Evolutionary conservation across 169 alveolate species (phyloP).

Genomic region (Plasmodium billcollinsi): DNA sequence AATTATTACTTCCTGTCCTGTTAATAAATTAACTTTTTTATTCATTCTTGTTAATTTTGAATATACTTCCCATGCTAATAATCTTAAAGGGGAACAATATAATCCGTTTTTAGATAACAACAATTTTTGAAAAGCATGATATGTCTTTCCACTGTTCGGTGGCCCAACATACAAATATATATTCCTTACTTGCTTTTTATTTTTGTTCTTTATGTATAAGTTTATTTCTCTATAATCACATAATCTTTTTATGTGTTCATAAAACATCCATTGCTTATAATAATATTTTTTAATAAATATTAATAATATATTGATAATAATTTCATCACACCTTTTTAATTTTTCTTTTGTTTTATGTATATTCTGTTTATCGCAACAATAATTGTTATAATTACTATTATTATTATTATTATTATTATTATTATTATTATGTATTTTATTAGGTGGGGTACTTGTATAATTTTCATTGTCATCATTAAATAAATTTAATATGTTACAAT

Average conservation of each 20-base stretch:
- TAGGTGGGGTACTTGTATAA: no score
- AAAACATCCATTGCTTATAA: slow-evolving; percentile 68
- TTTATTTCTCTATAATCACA: slow-evolving; percentile 56
- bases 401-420: not conserved
- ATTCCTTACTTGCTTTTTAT: slow-evolving; percentile 80
- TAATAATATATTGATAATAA: slow-evolving; percentile 26
- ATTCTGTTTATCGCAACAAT: not conserved
- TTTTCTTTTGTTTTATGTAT: not conserved
- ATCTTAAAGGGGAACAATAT: slow-evolving; percentile 94
- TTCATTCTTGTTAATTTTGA: slow-evolving; percentile 83
- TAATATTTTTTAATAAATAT: slow-evolving; percentile 40
- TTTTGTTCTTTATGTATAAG: slow-evolving; percentile 39
- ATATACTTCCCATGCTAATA: slow-evolving; percentile 94
- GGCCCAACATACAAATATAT: slow-evolving; percentile 92
- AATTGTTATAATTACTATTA: not conserved
- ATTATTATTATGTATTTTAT: not conserved
- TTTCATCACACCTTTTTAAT: not conserved
- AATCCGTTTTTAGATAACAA: slow-evolving; percentile 88
- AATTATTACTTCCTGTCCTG: slow-evolving; percentile 91
- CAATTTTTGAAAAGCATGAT: slow-evolving; percentile 88
- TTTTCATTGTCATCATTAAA: no score
- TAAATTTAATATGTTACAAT: not conserved
- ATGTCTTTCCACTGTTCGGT: slow-evolving; percentile 95
- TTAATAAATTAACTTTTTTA: slow-evolving; percentile 85
- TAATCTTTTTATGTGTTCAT: slow-evolving; percentile 42